These are phyloP conservation scores for Metschnikowia vanudenii DNA, from an alignment of 805 yeast species.

Conservation along the genomic window DNA sequence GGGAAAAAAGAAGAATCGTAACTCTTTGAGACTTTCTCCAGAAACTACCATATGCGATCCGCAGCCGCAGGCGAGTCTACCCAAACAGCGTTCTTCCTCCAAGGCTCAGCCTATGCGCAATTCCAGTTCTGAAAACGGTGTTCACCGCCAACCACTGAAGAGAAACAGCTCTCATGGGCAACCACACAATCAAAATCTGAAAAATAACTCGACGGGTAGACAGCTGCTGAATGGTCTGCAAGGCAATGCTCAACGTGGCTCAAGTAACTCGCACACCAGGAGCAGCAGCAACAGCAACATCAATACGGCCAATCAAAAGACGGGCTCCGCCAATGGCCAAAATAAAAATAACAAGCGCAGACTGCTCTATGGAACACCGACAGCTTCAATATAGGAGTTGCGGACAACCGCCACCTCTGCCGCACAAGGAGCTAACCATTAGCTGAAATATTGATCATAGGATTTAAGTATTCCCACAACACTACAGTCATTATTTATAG, in stretches of 20 bases:
- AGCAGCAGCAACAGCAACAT: conserved; percentile 4
- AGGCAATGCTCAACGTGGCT: conserved; percentile 2
- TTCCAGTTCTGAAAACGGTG: conserved; percentile 3
- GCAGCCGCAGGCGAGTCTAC: conserved; percentile 18
- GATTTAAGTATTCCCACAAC: not conserved
- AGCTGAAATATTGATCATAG: not conserved
- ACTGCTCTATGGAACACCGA: conserved; percentile 32
- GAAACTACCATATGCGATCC: conserved; percentile 15
- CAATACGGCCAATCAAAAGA: conserved; percentile 5
- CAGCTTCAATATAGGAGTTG: conserved; percentile 13
- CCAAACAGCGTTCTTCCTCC: conserved; percentile 8
- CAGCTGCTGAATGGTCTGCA: conserved; percentile 13
- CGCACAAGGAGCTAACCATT: conserved; percentile 2
- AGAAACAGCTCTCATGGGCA: conserved; percentile 8
- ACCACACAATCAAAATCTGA: conserved; percentile 1
- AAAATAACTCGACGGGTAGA: conserved; percentile 7
- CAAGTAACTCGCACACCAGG: conserved; percentile 1
- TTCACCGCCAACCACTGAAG: conserved; percentile 10
- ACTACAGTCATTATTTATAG: conserved; percentile 1
- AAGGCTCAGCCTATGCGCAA: conserved; percentile 1
- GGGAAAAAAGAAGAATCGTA: conserved; percentile 30
- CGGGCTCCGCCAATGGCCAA: conserved; percentile 11
- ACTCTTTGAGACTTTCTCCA: conserved; percentile 30
- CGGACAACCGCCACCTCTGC: not conserved
- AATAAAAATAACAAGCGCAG: conserved; percentile 28